A percentile compares a stretch with the other conserved stretches of the same genome.
phyloP scores from a whole-genome alignment of 2,329 filamentous ascomycete genomes.

The Pezicula carpinea region DNA sequence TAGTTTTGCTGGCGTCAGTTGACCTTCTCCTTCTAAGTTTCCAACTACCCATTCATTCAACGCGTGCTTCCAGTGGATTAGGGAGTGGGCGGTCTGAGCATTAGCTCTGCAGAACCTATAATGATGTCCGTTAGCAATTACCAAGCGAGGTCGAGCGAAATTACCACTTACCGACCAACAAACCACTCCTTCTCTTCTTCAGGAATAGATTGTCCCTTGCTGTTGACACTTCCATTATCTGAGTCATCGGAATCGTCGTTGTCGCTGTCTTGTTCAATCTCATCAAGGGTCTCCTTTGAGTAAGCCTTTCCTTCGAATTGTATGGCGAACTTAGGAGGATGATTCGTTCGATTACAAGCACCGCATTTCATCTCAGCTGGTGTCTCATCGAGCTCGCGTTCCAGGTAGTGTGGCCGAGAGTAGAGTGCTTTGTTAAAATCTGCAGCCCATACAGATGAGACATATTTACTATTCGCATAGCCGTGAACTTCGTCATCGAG shows the following conservation, averaged over 20 bases:
- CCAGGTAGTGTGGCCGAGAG: constrained; percentile 54
- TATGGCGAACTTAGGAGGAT: constrained; percentile 62
- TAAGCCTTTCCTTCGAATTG: constrained; percentile 64
- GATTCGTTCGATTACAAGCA: constrained; percentile 65
- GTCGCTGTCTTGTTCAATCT: constrained; percentile 46
- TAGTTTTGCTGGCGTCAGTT: constrained; percentile 53
- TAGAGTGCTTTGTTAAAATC: constrained; percentile 63
- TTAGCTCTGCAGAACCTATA: constrained; percentile 51
- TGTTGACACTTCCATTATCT: constrained; percentile 35
- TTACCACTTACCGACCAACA: constrained; percentile 40
- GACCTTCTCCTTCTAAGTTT: constrained; percentile 53
- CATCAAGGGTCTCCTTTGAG: constrained; percentile 58
- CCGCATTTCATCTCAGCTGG: constrained; percentile 45
- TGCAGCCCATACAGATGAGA: constrained; percentile 64
- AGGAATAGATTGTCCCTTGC: constrained; percentile 42
- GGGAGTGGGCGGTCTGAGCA: constrained; percentile 64
- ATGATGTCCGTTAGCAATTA: constrained; percentile 1
- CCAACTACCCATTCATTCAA: constrained; percentile 69
- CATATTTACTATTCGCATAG: constrained; percentile 65
- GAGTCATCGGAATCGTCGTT: constrained; percentile 31
- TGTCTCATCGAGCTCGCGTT: constrained; percentile 3
- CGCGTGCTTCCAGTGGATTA: constrained; percentile 72
- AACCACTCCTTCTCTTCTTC: constrained; percentile 42
- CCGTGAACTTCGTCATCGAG: constrained; percentile 67
- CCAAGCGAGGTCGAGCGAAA: constrained; percentile 18